A percentile compares a stretch with the other conserved stretches of the same genome.
These are phyloP conservation scores for Piper betle DNA, from an alignment of 164 flowering plant genomes.

Conservation along the genomic window DNA sequence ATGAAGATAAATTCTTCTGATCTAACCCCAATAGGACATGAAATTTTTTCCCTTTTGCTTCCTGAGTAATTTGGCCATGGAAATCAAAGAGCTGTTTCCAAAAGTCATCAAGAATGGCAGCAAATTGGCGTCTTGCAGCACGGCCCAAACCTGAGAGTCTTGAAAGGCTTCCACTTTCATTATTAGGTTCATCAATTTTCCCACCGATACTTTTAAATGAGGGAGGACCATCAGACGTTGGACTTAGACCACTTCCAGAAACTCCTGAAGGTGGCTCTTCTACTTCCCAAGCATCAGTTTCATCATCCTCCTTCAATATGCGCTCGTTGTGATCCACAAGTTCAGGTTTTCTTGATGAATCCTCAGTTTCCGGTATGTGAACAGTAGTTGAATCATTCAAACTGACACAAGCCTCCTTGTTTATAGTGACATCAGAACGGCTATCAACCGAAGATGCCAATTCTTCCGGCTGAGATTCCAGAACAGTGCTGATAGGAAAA, in stretches of 20 bases:
- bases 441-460: constrained; percentile 10
- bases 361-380: constrained; percentile 19
- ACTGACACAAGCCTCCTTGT: constrained; percentile 18
- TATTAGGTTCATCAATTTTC: constrained; percentile 64
- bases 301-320: constrained; percentile 39
- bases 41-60: constrained; percentile 55
- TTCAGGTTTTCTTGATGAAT: constrained; percentile 23
- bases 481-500: constrained; percentile 6
- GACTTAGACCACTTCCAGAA: constrained; percentile 24
- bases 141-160: constrained; percentile 91
- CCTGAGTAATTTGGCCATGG: constrained; percentile 67
- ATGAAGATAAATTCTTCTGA: constrained; percentile 20
- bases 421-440: constrained; percentile 11
- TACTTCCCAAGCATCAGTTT: constrained; percentile 47
- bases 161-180: constrained; percentile 79
- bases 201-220: constrained; percentile 70
- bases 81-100: constrained; percentile 90
- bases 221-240: constrained; percentile 60
- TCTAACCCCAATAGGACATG: constrained; percentile 46
- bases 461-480: constrained; percentile 16
- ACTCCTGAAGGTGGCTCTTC: constrained; percentile 35
- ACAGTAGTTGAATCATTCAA: constrained; percentile 10
- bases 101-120: constrained; percentile 77
- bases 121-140: constrained; percentile 78
- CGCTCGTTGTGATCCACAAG: constrained; percentile 27